Base-by-base conservation (phyloP, 352 stramenopile species). In the Phytophthora crassamura region DNA sequence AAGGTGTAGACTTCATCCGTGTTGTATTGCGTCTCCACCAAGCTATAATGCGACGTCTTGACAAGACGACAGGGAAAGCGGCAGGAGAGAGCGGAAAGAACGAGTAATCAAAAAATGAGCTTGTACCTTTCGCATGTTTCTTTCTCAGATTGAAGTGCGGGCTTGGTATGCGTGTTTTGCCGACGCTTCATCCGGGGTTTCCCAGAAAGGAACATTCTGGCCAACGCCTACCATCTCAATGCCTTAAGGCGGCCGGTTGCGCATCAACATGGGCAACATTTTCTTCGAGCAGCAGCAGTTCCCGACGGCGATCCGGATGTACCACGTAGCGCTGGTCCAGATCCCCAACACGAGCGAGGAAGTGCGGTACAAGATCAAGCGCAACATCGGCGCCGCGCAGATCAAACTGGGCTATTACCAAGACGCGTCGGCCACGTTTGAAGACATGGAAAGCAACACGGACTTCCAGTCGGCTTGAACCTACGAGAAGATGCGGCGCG, bases 211-310 rank as follows among this genome's bases (percentile, higher is more conserved):
- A 28, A 28, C 22, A 28, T 28, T 28, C 4, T 28, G 22, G 22
- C 22, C n/a, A n/a, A n/a, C n/a, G n/a, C n/a, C n/a, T n/a, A n/a
- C n/a, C n/a, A n/a, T n/a, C n/a, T n/a, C n/a, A n/a, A n/a, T n/a
- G n/a, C n/a, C 87, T 6, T 89, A 97, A 67, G 86, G 82, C 32
- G 86, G 95, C 1, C 80, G 96, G 8, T 74, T 99, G 38, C 86
- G 96, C 15, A 91, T 99, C 7, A 99, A 99, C 73, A 98, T 99
- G 91, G 97, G 97, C 22, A 99, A 99, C 69, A 97, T 99, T 41
- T 98, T 99, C 86, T 99, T 96, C 67, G 83, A 97, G 51, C 93
- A 98, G 77, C 81, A 97, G 71, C 85, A 98, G 62, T 99, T 89
- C 66, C 80, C 90, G 11, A 91, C 97, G 33, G 97, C 97, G 0